These are phyloP conservation scores for Hypoxylon intermedium DNA, from an alignment of 495 filamentous ascomycete genomes.

Conservation along the genomic window DNA sequence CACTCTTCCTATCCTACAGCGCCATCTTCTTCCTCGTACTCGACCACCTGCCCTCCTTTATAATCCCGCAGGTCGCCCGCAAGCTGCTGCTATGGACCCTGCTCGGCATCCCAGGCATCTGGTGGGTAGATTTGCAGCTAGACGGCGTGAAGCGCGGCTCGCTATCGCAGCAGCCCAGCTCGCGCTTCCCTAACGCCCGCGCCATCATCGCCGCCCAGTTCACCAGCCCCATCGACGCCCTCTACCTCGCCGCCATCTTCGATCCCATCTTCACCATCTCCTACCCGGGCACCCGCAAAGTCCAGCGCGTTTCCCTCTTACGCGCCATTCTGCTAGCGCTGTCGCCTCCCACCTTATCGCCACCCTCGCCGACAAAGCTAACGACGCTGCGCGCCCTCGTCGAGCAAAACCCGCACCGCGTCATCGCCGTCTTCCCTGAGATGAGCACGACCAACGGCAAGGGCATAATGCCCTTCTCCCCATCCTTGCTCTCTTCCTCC, in stretches of 20 bases:
- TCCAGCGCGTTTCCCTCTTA: conserved; percentile 77
- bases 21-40: conserved; percentile 78
- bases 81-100: conserved; percentile 88
- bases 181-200: conserved; percentile 70
- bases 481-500: conserved; percentile 70
- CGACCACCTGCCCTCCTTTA: conserved; percentile 72
- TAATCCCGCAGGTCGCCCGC: conserved; percentile 73
- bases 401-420: conserved; percentile 69
- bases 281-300: conserved; percentile 74
- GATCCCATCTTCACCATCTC: conserved; percentile 90
- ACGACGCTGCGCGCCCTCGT: conserved; percentile 68
- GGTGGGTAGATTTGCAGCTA: conserved; percentile 97
- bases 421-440: conserved; percentile 88
- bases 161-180: conserved; percentile 63
- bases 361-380: conserved; percentile 52
- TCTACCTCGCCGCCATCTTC: conserved; percentile 97
- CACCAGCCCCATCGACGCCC: conserved; percentile 88
- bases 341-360: conserved; percentile 60
- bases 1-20: conserved; percentile 73
- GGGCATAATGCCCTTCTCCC: conserved; percentile 85
- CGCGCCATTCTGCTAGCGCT: conserved; percentile 78
- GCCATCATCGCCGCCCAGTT: conserved; percentile 87
- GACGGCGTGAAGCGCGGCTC: conserved; percentile 91
- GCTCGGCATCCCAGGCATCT: conserved; percentile 84
- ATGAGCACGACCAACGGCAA: conserved; percentile 92